A percentile compares a stretch with the other conserved stretches of the same genome.
These are phyloP conservation scores for Tetrapisispora fleetii DNA, from an alignment of 805 yeast species.

Conservation along the genomic window DNA sequence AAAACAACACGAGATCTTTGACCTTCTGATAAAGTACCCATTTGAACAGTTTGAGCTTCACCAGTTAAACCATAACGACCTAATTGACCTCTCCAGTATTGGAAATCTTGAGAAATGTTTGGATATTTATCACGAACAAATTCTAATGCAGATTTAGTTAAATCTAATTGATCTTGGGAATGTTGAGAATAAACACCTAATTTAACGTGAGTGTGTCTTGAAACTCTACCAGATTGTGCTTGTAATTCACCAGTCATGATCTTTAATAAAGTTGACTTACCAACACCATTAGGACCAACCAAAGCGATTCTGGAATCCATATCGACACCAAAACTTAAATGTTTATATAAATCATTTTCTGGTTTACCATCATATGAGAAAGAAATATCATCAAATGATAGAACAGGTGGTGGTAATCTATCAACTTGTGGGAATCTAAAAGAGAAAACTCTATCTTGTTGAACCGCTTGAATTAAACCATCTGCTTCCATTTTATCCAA, in stretches of 20 bases:
- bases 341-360: conserved; percentile 81
- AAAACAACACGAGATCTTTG: conserved; percentile 98
- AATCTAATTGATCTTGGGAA: conserved; percentile 95
- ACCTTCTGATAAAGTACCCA: conserved; percentile 98
- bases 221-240: conserved; percentile 90
- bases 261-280: conserved; percentile 91
- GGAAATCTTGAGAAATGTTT: conserved; percentile 89
- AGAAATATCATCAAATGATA: conserved; percentile 90
- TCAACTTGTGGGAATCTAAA: conserved; percentile 93
- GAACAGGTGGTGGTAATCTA: conserved; percentile 96
- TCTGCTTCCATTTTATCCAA: conserved; percentile 99
- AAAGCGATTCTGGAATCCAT: conserved; percentile 98
- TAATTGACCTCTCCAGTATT: conserved; percentile 95
- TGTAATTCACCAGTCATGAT: conserved; percentile 90
- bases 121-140: conserved; percentile 94
- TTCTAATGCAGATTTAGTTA: conserved; percentile 90
- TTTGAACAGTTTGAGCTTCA: conserved; percentile 95
- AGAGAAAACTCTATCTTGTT: conserved; percentile 83
- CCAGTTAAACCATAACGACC: conserved; percentile 98
- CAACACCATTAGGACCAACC: conserved; percentile 99
- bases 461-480: conserved; percentile 89
- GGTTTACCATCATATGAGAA: conserved; percentile 78
- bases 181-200: conserved; percentile 98
- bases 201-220: conserved; percentile 94
- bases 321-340: conserved; percentile 95